A percentile compares a stretch with the other conserved stretches of the same genome.
phyloP scores from a whole-genome alignment of 2,329 filamentous ascomycete species.

The Sporothrix curviconia region DNA sequence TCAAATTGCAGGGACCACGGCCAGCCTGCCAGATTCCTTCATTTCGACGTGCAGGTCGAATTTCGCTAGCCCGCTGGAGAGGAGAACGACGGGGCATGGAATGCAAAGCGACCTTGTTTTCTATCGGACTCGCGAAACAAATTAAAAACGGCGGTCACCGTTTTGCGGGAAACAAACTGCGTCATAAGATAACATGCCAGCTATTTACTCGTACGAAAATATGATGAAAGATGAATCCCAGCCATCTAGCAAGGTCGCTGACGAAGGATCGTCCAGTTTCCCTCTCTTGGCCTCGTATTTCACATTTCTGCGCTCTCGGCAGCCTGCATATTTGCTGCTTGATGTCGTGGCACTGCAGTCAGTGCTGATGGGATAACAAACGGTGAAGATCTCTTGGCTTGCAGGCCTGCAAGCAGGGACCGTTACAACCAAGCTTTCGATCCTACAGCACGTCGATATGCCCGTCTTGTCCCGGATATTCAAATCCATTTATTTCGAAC shows the following conservation, averaged over 20 bases:
- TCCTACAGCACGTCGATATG: background rate
- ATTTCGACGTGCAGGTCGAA: constrained; percentile 6
- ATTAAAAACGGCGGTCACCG: too few relatives aligned
- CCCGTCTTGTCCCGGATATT: background rate
- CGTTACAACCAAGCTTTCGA: background rate
- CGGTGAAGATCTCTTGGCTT: constrained; percentile 2
- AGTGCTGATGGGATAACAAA: background rate
- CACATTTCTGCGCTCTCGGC: background rate
- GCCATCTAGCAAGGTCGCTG: background rate
- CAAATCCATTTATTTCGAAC: background rate
- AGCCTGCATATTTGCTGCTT: background rate
- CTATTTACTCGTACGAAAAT: too few relatives aligned
- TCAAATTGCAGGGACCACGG: background rate
- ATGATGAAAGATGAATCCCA: background rate
- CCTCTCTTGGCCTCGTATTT: too few relatives aligned
- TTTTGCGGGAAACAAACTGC: background rate
- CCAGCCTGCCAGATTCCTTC: too few relatives aligned
- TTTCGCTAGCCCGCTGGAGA: background rate
- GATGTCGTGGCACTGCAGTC: constrained; percentile 6
- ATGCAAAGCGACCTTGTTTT: background rate
- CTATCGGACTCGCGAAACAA: too few relatives aligned
- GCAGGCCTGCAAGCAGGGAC: background rate
- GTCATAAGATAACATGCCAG: too few relatives aligned
- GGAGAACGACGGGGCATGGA: background rate
- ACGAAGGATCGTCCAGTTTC: background rate